Evolutionary conservation across 257 asterid genomes (phyloP), one percentile per base, ranked within the genome.

Genomic region (Rubia yunnanensis): DNA sequence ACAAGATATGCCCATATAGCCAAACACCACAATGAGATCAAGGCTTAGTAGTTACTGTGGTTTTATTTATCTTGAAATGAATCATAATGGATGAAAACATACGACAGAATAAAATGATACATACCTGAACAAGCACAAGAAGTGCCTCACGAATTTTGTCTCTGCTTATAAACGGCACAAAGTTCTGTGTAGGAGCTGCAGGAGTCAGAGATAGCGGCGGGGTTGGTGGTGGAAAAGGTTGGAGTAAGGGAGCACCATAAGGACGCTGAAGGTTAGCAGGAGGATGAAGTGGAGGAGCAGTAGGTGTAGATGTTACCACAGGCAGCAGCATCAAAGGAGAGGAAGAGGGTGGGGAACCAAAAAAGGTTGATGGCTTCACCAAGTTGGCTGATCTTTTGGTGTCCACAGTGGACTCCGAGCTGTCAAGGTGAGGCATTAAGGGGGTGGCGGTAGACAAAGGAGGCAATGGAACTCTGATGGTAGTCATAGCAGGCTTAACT

Each of bases 201-300:
- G 98, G 95, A 72, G 98, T 85, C 69, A 94, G 92, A 13, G 96
- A 91, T 23, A 87, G 95, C 41, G 99, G 98, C 17, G 99, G 99
- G 17, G 89, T 85, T 4, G 99, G 98, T 10, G 99, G 96, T 70
- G 99, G 99, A 72, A 91, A 94, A 66, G 99, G 98, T 90, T 94
- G 96, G 57, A 94, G 98, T 73, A 91, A 73, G n/a, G 99, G 98
- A 58, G 95, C 78, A 70, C 96, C 98, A 73, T 88, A 90, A 58
- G 94, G 95, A 67, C 89, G 85, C 69, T 81, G 95, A 32, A 83
- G 71, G 77, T 61, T 76, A 44, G 74, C 83, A 31, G 85, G 85
- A 72, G 88, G 78, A 73, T 81, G 83, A 54, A 86, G 75, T 46
- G 92, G 95, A 63, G 99, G 91, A 10, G 95, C 95, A 72, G 94